Base-by-base conservation (phyloP, 805 yeast species). In the Zygoascus ofunaensis region DNA sequence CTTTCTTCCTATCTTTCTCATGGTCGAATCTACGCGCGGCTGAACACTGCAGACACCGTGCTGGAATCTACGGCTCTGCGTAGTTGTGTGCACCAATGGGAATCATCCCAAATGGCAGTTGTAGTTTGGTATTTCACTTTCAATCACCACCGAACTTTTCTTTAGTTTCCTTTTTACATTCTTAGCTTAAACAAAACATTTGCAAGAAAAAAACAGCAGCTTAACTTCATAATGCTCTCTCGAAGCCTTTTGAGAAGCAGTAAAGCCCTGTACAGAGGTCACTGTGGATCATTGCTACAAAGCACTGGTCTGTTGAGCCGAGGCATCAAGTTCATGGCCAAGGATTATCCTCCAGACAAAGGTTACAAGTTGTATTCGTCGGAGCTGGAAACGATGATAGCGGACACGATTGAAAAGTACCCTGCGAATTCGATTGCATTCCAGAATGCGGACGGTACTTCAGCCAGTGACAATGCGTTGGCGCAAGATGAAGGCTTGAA, bases 341-440 rank as follows among this genome's bases (percentile, higher is more conserved):
- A 49, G 43, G 51, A 46, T 19, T 50, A 43, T 37, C 45, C 49
- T 12, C 49, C 57, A n/a, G 46, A 50, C 34, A 38, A 35, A 12
- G 55, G 55, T 14, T 52, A 48, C 48, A 41, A 48, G 44, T 38
- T 36, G 34, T 52, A 34, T 40, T 42, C 47, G 37, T 44, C 43
- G 24, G 52, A 48, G n/a, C 48, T 52, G 23, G 55, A 52, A 39
- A 19, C 70, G 53, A 82, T 77, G 46, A 79, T 83, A 51, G 72
- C 86, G 49, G 62, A 69, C 52, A 69, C 76, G 54, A 71, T 85
- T 54, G 79, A 77, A 56, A 61, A 75, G 20, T 69, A 83, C 44
- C 82, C 87, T 21, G 72, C 79, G 23, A 74, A 82, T 26, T 73
- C 80, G 45, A 74, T 77, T 58, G 70, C 82, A 51, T 85, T 78